Evolutionary conservation across 768 basidiomycete genomes (phyloP).

Genomic region (Agaricus bisporus): DNA sequence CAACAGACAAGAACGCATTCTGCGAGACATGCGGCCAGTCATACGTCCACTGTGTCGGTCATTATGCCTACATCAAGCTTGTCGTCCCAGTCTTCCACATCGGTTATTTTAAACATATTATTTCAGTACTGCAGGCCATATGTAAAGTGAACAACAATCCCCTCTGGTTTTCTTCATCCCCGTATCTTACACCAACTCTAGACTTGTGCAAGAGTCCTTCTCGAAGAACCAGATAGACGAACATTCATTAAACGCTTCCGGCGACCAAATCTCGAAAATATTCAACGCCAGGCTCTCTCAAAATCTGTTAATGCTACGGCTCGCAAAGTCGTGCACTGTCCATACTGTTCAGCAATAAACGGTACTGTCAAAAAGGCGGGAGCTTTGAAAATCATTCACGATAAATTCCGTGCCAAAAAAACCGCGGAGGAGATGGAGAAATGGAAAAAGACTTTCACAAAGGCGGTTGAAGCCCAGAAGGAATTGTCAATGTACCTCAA

Average conservation of each 20-base stretch:
- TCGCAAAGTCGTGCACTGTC: constrained; percentile 88
- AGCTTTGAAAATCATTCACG: constrained; percentile 93
- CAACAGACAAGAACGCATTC: constrained; percentile 85
- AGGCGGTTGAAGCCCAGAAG: constrained; percentile 81
- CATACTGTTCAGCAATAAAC: constrained; percentile 89
- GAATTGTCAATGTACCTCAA: constrained; percentile 80
- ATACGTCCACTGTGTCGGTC: constrained; percentile 93
- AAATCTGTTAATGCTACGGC: constrained; percentile 85
- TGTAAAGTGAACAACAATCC: constrained; percentile 68
- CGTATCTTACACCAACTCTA: constrained; percentile 17
- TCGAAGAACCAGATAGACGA: constrained; percentile 84
- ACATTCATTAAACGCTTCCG: constrained; percentile 87
- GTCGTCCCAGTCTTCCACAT: constrained; percentile 97
- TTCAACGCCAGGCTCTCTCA: constrained; percentile 74
- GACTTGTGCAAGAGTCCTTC: constrained; percentile 89
- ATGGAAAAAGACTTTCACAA: constrained; percentile 76
- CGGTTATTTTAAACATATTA: constrained; percentile 95
- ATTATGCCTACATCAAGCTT: constrained; percentile 98
- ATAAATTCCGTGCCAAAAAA: constrained; percentile 95
- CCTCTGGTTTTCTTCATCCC: no score
- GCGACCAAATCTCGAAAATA: constrained; percentile 83
- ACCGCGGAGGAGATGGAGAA: constrained; percentile 83
- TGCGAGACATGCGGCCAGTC: constrained; percentile 95
- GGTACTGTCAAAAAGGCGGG: constrained; percentile 96
- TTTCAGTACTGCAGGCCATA: constrained; percentile 88